A percentile compares a stretch with the other conserved stretches of the same genome.
Conservation (phyloP, 306 rosid species). For the Dicorynia guianensis region DNA sequence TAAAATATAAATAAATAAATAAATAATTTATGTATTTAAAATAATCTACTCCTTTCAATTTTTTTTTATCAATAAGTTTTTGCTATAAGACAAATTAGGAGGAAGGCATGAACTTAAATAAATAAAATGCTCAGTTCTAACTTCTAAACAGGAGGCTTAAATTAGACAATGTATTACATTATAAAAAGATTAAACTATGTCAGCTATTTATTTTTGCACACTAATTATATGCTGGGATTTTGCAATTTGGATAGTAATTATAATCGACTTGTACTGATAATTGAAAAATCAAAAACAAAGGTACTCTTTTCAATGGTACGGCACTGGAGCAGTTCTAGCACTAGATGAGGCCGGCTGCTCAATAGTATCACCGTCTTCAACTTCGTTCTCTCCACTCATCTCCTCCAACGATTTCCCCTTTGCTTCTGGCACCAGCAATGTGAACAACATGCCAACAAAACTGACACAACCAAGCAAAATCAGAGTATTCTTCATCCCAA, state of each 20-base stretch:
- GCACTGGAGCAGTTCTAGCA: slow-evolving; percentile 36
- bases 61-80: too few species aligned
- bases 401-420: slow-evolving; percentile 46
- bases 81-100: too few species aligned
- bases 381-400: slow-evolving; percentile 45
- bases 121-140: not conserved
- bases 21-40: too few species aligned
- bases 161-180: too few species aligned
- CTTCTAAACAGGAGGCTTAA: not conserved
- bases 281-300: not conserved
- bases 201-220: not conserved
- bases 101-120: not conserved
- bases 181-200: too few species aligned
- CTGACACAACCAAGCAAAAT: slow-evolving; percentile 39
- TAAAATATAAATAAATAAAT: too few species aligned
- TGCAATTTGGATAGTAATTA: not conserved
- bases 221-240: not conserved
- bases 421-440: slow-evolving; percentile 44
- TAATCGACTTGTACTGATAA: not conserved
- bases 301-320: not conserved
- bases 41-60: too few species aligned
- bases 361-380: not conserved
- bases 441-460: slow-evolving; percentile 36
- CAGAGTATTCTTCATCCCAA: slow-evolving; percentile 49
- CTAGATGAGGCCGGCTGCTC: not conserved